Evolutionary conservation across 2,329 filamentous ascomycete species (phyloP), one percentile per base, ranked within the genome.

Genomic region (Plenodomus biglobosus): DNA sequence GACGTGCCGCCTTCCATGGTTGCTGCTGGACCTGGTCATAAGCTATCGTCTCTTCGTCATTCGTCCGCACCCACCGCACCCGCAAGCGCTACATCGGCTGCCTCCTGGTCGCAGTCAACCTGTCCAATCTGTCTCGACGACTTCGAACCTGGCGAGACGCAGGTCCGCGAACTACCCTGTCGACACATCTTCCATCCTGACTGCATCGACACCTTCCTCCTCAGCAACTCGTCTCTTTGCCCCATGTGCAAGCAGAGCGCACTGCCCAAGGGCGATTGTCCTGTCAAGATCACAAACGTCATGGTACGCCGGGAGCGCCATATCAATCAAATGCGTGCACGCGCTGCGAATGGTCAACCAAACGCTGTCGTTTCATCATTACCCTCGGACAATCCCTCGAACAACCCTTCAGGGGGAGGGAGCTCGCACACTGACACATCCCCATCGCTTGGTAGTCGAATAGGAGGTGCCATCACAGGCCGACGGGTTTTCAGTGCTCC

Each of bases 91-190:
- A 15, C 34, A 19, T 37, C 52, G 13, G 54, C 59, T 16, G 44
- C 57, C 16, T 50, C 56, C 1, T 78, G 88, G 58, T 84, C 85
- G 17, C 94, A 97, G 67, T 85, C 89, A 0, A 85, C 82, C 2
- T 97, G 94, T 66, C 84, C 89, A n/a, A 96, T 97, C 44, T 99
- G 94, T 66, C 79, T 95, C 1, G 88, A 90, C 45, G 84, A 89
- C 50, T 97, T 90, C 64, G 80, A 87, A 21, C 80, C 84, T 15
- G 81, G 83, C 32, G 74, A 79, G 16, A 87, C 88, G 0, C 81
- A 85, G 17, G 91, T 97, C 46, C 87, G 91, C 46, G 88, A 96
- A 71, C 78, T 97, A 2, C 85, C 90, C 0, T 99, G 94, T 61
- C 85, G 87, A 0, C 94, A 99, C 68, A 92, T 97, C 47, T 99